phyloP scores from a whole-genome alignment of 148 eudicot genomes.

The Amaranthus palmeri region DNA sequence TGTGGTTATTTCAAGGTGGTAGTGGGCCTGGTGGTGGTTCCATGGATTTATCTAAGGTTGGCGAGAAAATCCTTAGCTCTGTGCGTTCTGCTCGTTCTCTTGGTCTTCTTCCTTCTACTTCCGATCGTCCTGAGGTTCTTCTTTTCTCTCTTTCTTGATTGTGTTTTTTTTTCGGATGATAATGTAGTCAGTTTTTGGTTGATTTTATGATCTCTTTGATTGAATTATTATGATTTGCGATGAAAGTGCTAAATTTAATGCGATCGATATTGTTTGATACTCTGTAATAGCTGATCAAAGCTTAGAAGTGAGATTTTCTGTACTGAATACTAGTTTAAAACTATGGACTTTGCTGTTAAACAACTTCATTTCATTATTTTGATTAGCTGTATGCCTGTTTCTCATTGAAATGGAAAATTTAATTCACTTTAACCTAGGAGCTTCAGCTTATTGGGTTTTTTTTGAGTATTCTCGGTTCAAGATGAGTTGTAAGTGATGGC shows the following conservation, averaged over 20 bases:
- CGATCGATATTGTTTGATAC: not conserved
- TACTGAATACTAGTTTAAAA: not conserved
- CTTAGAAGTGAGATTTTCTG: not conserved
- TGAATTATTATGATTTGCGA: not conserved
- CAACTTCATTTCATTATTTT: not conserved
- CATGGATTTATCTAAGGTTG: conserved; percentile 92
- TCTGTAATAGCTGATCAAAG: not conserved
- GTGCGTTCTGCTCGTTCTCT: conserved; percentile 88
- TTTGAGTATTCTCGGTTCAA: not conserved
- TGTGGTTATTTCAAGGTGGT: conserved; percentile 52
- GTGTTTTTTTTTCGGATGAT: not conserved
- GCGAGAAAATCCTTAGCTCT: conserved; percentile 75
- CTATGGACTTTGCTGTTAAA: not conserved
- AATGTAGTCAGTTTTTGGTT: not conserved
- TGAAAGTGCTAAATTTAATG: not conserved
- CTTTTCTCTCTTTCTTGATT: not conserved
- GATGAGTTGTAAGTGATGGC: not conserved
- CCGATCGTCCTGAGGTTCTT: conserved; percentile 92
- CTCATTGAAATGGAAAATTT: not conserved
- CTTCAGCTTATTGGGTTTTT: not conserved
- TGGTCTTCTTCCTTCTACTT: conserved; percentile 65
- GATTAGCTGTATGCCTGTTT: not conserved
- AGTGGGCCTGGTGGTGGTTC: conserved; percentile 28
- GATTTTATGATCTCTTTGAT: not conserved
- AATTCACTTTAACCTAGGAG: not conserved